phyloP scores from a whole-genome alignment of 768 basidiomycete species.

The Lentinula boryana region DNA sequence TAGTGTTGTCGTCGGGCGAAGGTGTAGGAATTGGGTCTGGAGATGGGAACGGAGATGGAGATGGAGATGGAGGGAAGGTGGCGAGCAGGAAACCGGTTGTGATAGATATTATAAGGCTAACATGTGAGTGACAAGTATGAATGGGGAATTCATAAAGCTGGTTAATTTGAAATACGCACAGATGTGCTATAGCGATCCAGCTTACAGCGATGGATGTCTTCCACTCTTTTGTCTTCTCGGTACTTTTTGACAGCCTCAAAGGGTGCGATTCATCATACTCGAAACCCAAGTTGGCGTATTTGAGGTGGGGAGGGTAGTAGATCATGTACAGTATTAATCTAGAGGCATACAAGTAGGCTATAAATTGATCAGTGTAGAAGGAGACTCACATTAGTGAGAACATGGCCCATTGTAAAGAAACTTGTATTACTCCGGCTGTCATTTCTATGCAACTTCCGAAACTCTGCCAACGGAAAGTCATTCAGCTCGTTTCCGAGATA shows the following conservation, averaged over 20 bases:
- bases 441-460: constrained; percentile 70
- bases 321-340: constrained; percentile 88
- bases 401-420: constrained; percentile 76
- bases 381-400: constrained; percentile 78
- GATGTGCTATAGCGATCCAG: constrained; percentile 63
- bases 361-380: not conserved
- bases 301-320: constrained; percentile 85
- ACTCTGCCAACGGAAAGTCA: constrained; percentile 34
- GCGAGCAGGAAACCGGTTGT: constrained; percentile 59
- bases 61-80: constrained; percentile 32
- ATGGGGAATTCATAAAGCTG: not conserved
- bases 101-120: constrained; percentile 48
- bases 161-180: constrained; percentile 46
- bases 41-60: constrained; percentile 24
- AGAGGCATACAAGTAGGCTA: not conserved
- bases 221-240: constrained; percentile 65
- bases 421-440: constrained; percentile 77
- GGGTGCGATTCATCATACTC: constrained; percentile 36
- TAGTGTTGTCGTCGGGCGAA: constrained; percentile 18
- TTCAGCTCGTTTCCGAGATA: not conserved
- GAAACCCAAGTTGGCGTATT: constrained; percentile 49
- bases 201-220: constrained; percentile 68
- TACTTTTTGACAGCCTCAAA: constrained; percentile 36
- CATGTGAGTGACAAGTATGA: constrained; percentile 2
- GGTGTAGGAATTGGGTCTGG: constrained; percentile 29